These are phyloP conservation scores for Candida michaelii DNA, from an alignment of 805 yeast species.

Conservation along the genomic window DNA sequence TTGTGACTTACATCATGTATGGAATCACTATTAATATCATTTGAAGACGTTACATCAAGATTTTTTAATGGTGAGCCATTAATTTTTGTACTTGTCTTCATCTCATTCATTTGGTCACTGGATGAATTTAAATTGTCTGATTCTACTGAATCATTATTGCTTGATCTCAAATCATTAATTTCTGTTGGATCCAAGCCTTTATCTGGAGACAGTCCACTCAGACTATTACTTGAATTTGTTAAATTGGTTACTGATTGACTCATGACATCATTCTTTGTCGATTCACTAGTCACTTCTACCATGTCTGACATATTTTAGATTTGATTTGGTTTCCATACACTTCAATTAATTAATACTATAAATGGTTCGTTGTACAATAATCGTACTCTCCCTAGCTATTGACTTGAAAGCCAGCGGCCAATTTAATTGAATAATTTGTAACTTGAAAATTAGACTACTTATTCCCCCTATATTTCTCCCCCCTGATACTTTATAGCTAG, in stretches of 20 bases:
- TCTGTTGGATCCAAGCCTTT: constrained; percentile 3
- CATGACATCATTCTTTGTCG: constrained; percentile 5
- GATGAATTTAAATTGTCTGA: background rate
- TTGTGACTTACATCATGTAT: background rate
- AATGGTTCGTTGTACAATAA: background rate
- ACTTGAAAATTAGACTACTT: background rate
- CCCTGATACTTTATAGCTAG: background rate
- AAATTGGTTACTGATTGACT: background rate
- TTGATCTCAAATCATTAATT: constrained; percentile 1
- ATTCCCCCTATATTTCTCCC: background rate
- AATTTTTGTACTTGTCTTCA: background rate
- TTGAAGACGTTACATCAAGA: background rate
- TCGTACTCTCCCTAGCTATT: background rate
- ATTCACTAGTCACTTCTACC: constrained; percentile 5
- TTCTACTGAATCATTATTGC: background rate
- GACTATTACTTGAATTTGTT: constrained; percentile 1
- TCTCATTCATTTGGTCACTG: background rate
- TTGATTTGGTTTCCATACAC: background rate
- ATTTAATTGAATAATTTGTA: background rate
- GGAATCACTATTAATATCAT: background rate
- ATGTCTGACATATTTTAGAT: background rate
- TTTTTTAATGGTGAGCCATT: background rate
- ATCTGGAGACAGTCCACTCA: constrained; percentile 3
- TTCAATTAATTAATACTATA: background rate
- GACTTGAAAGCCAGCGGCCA: background rate